These are phyloP conservation scores for Rhododendron williamsianum DNA, from an alignment of 148 eudicot species.

Conservation along the genomic window DNA sequence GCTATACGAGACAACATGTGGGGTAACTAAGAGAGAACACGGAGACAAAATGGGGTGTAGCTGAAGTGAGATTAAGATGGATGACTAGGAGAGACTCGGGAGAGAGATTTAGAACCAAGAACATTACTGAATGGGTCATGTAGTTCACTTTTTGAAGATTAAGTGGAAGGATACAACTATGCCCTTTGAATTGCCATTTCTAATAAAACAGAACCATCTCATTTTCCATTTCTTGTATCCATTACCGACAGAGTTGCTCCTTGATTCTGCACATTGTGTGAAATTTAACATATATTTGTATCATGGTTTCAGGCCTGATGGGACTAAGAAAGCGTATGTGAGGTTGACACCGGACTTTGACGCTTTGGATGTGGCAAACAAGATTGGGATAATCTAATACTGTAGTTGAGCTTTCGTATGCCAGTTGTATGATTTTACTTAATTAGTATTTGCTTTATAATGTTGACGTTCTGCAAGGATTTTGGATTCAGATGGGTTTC, in stretches of 20 bases:
- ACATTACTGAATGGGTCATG: background rate
- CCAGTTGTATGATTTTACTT: constrained; percentile 6
- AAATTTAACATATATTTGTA: background rate
- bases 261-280: background rate
- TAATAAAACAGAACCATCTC: background rate
- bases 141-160: background rate
- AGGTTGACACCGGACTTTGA: constrained; percentile 65
- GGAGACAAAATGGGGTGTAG: background rate
- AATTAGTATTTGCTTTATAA: background rate
- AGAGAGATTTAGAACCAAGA: background rate
- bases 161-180: background rate
- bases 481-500: background rate
- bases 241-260: too few relatives aligned
- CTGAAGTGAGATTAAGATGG: background rate
- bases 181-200: background rate
- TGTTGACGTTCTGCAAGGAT: background rate
- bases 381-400: constrained; percentile 60
- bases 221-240: background rate
- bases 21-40: background rate
- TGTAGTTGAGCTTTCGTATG: background rate
- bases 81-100: background rate
- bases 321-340: constrained; percentile 73
- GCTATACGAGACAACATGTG: background rate
- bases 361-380: constrained; percentile 79
- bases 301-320: constrained; percentile 33